Evolutionary conservation across 768 basidiomycete species (phyloP).

Genomic region (Tubosaeta brunneosetosa): DNA sequence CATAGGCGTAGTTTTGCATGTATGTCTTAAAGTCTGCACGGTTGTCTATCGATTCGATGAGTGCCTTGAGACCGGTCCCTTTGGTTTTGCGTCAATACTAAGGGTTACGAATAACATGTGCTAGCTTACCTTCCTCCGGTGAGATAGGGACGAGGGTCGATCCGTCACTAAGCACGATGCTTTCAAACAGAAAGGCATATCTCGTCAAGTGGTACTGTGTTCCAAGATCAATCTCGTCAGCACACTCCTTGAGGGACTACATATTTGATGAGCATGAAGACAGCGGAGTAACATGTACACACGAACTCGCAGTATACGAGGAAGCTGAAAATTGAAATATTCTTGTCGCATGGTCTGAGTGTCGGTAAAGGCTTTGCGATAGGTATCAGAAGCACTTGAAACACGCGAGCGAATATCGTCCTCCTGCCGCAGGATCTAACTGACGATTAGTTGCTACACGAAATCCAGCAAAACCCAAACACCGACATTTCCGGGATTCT

Average conservation of each 20-base stretch:
- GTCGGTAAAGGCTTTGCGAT: slow-evolving; percentile 85
- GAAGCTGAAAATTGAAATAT: slow-evolving; percentile 96
- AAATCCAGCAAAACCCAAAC: slow-evolving; percentile 5
- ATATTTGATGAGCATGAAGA: slow-evolving; percentile 9
- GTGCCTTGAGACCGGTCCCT: slow-evolving; percentile 75
- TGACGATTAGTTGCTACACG: slow-evolving; percentile 3
- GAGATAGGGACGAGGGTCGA: slow-evolving; percentile 72
- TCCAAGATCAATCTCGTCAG: slow-evolving; percentile 96
- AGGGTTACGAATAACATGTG: background rate
- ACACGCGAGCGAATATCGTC: slow-evolving; percentile 88
- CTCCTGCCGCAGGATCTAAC: slow-evolving; percentile 84
- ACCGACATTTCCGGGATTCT: slow-evolving; percentile 80
- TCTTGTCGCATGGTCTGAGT: slow-evolving; percentile 91
- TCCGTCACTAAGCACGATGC: slow-evolving; percentile 84
- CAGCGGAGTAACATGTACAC: background rate
- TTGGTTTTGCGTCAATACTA: slow-evolving; percentile 5
- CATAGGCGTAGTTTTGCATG: slow-evolving; percentile 97
- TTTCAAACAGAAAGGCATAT: slow-evolving; percentile 93
- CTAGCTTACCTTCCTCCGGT: slow-evolving; percentile 57
- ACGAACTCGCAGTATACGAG: slow-evolving; percentile 85
- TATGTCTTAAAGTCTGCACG: slow-evolving; percentile 91
- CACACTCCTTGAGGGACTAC: slow-evolving; percentile 88
- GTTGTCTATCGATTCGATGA: slow-evolving; percentile 91
- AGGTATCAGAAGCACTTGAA: slow-evolving; percentile 81
- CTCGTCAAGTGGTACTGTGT: slow-evolving; percentile 95